Percentiles rank a stretch among this genome's conserved stretches.
Conservation (phyloP, 805 yeast genomes). For the Pichia californica region DNA sequence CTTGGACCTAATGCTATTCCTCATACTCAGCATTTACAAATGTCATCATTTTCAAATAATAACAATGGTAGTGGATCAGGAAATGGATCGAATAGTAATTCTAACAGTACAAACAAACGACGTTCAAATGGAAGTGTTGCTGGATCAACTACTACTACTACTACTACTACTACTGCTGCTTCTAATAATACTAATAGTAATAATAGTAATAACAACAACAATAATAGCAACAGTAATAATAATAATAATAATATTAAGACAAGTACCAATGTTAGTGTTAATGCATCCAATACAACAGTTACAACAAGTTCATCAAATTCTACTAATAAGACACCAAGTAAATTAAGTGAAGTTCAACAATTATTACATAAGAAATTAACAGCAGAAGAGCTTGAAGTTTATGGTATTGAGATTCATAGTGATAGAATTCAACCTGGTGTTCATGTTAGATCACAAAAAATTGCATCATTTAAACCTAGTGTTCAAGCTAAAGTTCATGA, state of each 20-base stretch:
- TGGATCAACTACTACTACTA: not conserved
- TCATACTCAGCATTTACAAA: conserved; percentile 27
- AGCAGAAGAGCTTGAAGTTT: conserved; percentile 73
- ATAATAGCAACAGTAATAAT: conserved; percentile 15
- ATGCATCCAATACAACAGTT: too few relatives aligned
- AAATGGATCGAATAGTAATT: conserved; percentile 3
- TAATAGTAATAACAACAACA: conserved; percentile 7
- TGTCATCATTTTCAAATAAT: conserved; percentile 15
- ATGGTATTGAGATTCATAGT: conserved; percentile 75
- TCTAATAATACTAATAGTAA: conserved; percentile 6
- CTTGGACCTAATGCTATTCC: conserved; percentile 53
- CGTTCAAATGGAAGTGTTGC: not conserved
- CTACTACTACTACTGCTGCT: not conserved
- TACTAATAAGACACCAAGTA: not conserved
- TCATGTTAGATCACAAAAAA: conserved; percentile 68
- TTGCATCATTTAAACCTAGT: conserved; percentile 73
- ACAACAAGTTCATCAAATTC: too few relatives aligned
- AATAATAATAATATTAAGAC: conserved; percentile 1
- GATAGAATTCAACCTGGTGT: conserved; percentile 78
- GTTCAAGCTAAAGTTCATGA: conserved; percentile 55
- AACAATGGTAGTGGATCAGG: conserved; percentile 4
- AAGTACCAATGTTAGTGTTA: not conserved
- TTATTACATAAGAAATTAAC: conserved; percentile 52
- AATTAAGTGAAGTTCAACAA: conserved; percentile 23
- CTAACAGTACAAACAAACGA: too few relatives aligned